Percentiles rank a stretch among this genome's conserved stretches.
Conservation (phyloP, 2,329 filamentous ascomycete genomes). For the Calonectria fujianensis region DNA sequence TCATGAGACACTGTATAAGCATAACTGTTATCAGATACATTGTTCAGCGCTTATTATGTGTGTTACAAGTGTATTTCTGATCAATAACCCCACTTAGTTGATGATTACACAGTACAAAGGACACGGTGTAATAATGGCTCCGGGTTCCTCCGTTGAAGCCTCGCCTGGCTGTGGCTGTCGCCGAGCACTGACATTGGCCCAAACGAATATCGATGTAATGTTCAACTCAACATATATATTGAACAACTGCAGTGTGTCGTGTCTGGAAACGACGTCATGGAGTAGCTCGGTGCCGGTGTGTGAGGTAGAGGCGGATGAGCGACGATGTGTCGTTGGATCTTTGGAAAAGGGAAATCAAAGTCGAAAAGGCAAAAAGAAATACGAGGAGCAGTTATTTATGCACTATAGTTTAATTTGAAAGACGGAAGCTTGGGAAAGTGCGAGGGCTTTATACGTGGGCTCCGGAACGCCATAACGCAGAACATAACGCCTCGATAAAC, state of each 20-base stretch:
- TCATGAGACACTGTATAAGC: slow-evolving; percentile 49
- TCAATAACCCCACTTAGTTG: slow-evolving; percentile 9
- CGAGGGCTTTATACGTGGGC: slow-evolving; percentile 35
- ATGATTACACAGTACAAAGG: slow-evolving; percentile 28
- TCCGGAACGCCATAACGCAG: slow-evolving; percentile 44
- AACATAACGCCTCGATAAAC: slow-evolving; percentile 47
- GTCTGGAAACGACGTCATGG: neutral
- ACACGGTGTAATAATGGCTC: slow-evolving; percentile 44
- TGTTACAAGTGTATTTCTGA: slow-evolving; percentile 40
- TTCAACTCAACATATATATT: too few relatives aligned
- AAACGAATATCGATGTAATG: neutral
- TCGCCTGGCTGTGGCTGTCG: neutral
- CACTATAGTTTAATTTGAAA: neutral
- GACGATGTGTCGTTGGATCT: neutral
- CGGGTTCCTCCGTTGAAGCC: slow-evolving; percentile 40
- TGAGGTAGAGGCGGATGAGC: neutral
- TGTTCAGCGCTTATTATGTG: accelerated
- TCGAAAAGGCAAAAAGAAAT: neutral
- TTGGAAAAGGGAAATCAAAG: neutral
- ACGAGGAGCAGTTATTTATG: neutral
- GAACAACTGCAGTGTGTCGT: neutral
- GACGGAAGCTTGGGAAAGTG: neutral
- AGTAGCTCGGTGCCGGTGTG: neutral
- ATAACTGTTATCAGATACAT: slow-evolving; percentile 58
- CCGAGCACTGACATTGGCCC: neutral